phyloP scores from a whole-genome alignment of 2,329 filamentous ascomycete genomes.

The Nothopassalora personata region DNA sequence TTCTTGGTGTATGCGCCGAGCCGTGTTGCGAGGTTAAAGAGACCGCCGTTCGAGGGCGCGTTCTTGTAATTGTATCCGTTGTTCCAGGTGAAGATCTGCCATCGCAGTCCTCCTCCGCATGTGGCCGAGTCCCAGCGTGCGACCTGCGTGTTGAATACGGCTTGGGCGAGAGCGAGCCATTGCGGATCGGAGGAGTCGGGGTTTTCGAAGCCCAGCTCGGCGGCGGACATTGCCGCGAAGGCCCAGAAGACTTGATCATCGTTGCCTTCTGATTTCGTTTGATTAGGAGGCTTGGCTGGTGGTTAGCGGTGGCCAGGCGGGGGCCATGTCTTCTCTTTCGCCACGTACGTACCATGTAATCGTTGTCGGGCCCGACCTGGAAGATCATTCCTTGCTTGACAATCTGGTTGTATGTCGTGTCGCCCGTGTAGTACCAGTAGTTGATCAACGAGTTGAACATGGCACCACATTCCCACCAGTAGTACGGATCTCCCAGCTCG shows the following conservation, averaged over 20 bases:
- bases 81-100: constrained; percentile 43
- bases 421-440: constrained; percentile 64
- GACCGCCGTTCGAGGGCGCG: constrained; percentile 47
- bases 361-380: constrained; percentile 53
- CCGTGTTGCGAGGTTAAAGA: constrained; percentile 46
- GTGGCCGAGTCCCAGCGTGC: constrained; percentile 34
- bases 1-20: constrained; percentile 39
- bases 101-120: constrained; percentile 37
- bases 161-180: constrained; percentile 43
- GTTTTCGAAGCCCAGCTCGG: constrained; percentile 46
- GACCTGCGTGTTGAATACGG: constrained; percentile 38
- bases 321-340: background rate
- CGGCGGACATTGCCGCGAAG: constrained; percentile 51
- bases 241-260: constrained; percentile 57
- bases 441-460: constrained; percentile 64
- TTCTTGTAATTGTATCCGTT: constrained; percentile 55
- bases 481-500: constrained; percentile 58
- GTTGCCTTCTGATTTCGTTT: constrained; percentile 39
- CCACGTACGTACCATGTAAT: constrained; percentile 46
- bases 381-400: constrained; percentile 53
- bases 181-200: constrained; percentile 37
- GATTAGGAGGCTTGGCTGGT: constrained; percentile 36
- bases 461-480: constrained; percentile 63
- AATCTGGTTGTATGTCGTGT: constrained; percentile 57
- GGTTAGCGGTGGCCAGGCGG: background rate